Base-by-base conservation (phyloP, 768 basidiomycete genomes). In the Hortiboletus campestris region DNA sequence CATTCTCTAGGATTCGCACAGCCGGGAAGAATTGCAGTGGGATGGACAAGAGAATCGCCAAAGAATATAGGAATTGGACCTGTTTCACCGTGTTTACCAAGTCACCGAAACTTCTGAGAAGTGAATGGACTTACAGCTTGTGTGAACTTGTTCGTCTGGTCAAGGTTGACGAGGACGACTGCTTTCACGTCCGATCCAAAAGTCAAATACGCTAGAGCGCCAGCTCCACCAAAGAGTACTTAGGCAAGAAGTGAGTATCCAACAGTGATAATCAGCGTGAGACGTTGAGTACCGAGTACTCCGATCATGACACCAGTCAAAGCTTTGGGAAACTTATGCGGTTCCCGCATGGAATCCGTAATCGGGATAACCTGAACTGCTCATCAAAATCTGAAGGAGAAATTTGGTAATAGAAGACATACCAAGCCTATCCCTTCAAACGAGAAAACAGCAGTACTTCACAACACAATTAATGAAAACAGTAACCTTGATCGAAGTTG, bases 21-120 rank as follows among this genome's bases (percentile, higher is more conserved):
- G 96, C 97, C 0, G 97, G 97, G 91, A 98, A 98, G 53, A 98
- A 86, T 72, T 98, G 95, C 1, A 98, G 83, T 1, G 96, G 94
- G 9, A 90, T 88, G 14, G 94, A 97, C 41, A 94, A 82, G 59
- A 92, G 75, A 73, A 98, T 98, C 13, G 95, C 97, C 35, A 94
- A 73, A n/a, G 92, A 88, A 74, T 97, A 94, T 31, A 94, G 69
- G 70, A 92, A 86, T 76, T 92, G 91, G 11, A 89, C 84, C 85
- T 88, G 44, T 56, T 46, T 39, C 29, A 46, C 20, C 31, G 14
- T 46, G 34, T 48, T 51, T 25, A 44, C 40, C 57, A 49, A 25
- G 50, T 38, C 48, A 25, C 6, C 41, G 17, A 20, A 36, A 34
- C n/a, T 1, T n/a, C 16, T 50, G 19, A 64, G 20, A 68, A 55